These are phyloP conservation scores for Erodium maritimum DNA, from an alignment of 345 rosid species.

Conservation along the genomic window DNA sequence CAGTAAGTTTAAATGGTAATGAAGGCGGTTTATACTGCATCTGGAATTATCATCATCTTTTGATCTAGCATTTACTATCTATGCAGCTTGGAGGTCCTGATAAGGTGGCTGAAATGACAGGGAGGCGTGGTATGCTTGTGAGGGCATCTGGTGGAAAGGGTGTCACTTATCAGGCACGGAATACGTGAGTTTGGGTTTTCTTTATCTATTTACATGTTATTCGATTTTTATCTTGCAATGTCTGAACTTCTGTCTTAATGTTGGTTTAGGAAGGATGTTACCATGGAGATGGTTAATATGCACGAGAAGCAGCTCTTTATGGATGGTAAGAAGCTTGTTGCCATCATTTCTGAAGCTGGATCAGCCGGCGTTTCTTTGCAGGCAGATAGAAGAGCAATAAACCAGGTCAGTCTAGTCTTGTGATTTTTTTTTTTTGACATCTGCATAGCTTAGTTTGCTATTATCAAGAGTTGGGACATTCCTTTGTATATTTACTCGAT, in stretches of 20 bases:
- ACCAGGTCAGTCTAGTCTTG: slow-evolving; percentile 47
- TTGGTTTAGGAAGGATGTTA: slow-evolving; percentile 69
- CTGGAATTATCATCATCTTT: slow-evolving; percentile 6
- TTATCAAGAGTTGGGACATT: slow-evolving; percentile 1
- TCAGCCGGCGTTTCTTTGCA: slow-evolving; percentile 98
- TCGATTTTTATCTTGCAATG: slow-evolving; percentile 8
- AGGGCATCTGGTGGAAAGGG: slow-evolving; percentile 92
- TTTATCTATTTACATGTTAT: not conserved
- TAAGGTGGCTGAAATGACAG: slow-evolving; percentile 94
- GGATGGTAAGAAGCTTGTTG: slow-evolving; percentile 91
- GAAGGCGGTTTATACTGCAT: not conserved
- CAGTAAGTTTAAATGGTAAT: not conserved
- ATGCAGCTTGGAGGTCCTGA: slow-evolving; percentile 98
- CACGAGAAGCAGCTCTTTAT: slow-evolving; percentile 93
- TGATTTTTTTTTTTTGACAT: slow-evolving; percentile 2
- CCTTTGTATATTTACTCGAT: not conserved
- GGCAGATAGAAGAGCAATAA: slow-evolving; percentile 88
- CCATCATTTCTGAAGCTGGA: slow-evolving; percentile 97
- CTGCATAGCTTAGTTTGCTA: not conserved
- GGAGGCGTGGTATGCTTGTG: slow-evolving; percentile 99
- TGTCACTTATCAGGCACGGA: slow-evolving; percentile 93
- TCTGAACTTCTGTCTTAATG: slow-evolving; percentile 14
- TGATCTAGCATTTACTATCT: slow-evolving; percentile 9
- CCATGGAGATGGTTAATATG: slow-evolving; percentile 99
- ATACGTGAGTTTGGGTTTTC: slow-evolving; percentile 52